These are phyloP conservation scores for Ophiostoma himal-ulmi DNA, from an alignment of 2,329 filamentous ascomycete genomes.

Conservation along the genomic window DNA sequence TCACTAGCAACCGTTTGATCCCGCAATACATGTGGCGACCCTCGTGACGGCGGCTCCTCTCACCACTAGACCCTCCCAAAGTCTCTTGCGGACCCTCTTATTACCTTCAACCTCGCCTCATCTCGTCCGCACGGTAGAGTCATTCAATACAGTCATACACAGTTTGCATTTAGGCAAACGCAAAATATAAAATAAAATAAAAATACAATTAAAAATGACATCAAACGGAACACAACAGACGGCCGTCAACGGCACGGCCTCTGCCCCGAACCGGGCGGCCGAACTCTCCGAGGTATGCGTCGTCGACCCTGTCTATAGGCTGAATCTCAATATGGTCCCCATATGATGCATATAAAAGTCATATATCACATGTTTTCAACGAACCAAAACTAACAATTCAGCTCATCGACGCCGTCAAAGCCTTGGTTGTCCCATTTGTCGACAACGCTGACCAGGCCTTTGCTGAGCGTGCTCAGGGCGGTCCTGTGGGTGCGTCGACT, in stretches of 20 bases:
- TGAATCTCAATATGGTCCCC: not conserved
- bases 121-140: not conserved
- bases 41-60: constrained; percentile 2
- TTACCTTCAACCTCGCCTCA: not conserved
- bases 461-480: constrained; percentile 47
- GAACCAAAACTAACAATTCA: constrained; percentile 32
- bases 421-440: constrained; percentile 65
- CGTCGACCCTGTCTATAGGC: not conserved
- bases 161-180: not conserved
- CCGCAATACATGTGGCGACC: not conserved
- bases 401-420: constrained; percentile 63
- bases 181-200: not conserved
- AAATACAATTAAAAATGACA: too few species aligned
- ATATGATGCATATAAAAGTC: not conserved
- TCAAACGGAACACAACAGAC: constrained; percentile 9
- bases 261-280: constrained; percentile 28
- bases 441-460: constrained; percentile 60
- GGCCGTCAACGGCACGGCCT: constrained; percentile 9
- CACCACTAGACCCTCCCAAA: constrained; percentile 4
- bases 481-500: constrained; percentile 39
- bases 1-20: not conserved
- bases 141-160: not conserved
- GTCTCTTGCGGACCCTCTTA: constrained; percentile 1
- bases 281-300: constrained; percentile 33
- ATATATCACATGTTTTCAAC: not conserved